Evolutionary conservation across 208 protist genomes (phyloP).

Genomic region (Trichomonas vaginalis): DNA sequence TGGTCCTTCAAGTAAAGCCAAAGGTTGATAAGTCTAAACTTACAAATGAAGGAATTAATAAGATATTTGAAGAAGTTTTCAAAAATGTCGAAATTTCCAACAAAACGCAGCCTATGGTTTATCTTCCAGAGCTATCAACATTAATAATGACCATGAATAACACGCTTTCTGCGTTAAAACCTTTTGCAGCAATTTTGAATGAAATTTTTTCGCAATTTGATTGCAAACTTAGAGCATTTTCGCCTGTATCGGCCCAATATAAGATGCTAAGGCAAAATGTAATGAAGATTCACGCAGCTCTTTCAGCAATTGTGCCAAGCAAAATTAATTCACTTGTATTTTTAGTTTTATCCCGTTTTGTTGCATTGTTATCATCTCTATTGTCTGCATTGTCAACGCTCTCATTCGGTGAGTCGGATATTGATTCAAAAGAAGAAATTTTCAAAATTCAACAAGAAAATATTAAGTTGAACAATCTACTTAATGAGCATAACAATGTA

Average conservation of each 20-base stretch:
- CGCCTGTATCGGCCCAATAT: neutral
- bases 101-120: neutral
- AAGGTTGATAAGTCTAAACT: neutral
- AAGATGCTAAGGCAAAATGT: neutral
- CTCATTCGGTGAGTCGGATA: neutral
- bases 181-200: neutral
- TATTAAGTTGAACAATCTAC: neutral
- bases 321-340: neutral
- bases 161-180: neutral
- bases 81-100: neutral
- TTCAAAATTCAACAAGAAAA: neutral
- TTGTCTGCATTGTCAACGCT: neutral
- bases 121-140: neutral
- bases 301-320: neutral
- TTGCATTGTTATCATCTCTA: neutral
- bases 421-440: neutral
- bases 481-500: neutral
- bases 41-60: neutral
- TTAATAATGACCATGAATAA: neutral
- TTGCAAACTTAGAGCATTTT: neutral
- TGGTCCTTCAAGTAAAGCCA: neutral
- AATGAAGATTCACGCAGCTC: neutral
- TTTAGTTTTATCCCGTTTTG: neutral
- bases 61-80: neutral
- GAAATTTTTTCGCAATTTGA: neutral